Evolutionary conservation across 345 rosid genomes (phyloP).

Genomic region (Citrus glauca): DNA sequence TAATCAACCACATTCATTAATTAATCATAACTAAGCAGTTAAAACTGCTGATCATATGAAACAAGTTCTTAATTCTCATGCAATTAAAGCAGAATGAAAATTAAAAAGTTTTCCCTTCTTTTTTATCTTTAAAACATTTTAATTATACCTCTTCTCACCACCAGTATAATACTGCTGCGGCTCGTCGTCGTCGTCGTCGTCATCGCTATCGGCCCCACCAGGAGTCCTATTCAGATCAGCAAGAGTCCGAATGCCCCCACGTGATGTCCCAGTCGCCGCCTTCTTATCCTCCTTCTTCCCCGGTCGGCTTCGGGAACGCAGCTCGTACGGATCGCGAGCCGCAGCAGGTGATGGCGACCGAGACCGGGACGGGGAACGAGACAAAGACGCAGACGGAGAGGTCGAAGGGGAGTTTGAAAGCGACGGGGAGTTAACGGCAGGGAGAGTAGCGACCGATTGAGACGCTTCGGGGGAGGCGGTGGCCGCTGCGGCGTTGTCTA

Average conservation of each 20-base stretch:
- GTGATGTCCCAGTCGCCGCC: conserved; percentile 31
- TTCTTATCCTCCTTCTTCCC: conserved; percentile 27
- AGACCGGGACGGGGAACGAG: conserved; percentile 55
- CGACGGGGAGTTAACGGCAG: conserved; percentile 30
- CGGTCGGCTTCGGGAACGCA: conserved; percentile 46
- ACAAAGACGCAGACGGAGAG: conserved; percentile 52
- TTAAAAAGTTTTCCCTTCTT: too few species aligned
- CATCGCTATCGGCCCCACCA: conserved; percentile 18
- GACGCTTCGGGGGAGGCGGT: not conserved
- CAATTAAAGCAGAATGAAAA: not conserved
- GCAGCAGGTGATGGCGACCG: conserved; percentile 60
- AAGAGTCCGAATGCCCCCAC: conserved; percentile 66
- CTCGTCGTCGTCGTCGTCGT: conserved; percentile 49
- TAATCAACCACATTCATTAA: too few species aligned
- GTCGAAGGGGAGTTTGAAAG: conserved; percentile 56
- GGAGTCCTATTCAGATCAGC: conserved; percentile 71
- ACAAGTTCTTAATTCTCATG: not conserved
- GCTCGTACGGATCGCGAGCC: conserved; percentile 47
- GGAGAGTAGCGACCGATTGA: conserved; percentile 10
- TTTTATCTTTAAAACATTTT: too few species aligned
- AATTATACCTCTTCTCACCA: conserved; percentile 67
- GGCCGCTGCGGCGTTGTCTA: conserved; percentile 44
- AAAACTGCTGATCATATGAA: too few species aligned
- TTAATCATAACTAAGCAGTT: too few species aligned
- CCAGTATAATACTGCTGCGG: conserved; percentile 78